Conservation (phyloP, 2,329 filamentous ascomycete species). For the Aspergillus novofumigatus region DNA sequence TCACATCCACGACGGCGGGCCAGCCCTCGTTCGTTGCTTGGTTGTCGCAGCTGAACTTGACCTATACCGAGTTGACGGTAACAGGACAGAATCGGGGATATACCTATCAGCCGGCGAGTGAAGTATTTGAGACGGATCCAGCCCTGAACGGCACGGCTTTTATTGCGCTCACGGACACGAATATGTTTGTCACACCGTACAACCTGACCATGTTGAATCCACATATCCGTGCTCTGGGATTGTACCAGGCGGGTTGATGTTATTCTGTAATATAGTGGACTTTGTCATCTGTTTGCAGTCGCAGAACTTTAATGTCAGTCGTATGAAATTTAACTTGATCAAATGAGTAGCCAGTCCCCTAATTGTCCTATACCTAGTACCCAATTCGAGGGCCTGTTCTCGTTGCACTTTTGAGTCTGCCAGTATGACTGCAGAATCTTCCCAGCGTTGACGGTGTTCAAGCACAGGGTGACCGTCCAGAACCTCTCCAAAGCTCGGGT, state of each 20-base stretch:
- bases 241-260: not conserved
- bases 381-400: constrained; percentile 16
- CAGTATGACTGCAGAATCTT: constrained; percentile 26
- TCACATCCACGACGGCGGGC: constrained; percentile 6
- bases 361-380: constrained; percentile 27
- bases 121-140: not conserved
- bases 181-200: constrained; percentile 2
- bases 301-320: not conserved
- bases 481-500: constrained; percentile 23
- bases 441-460: constrained; percentile 31
- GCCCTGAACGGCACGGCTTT: not conserved
- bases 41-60: constrained; percentile 9
- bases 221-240: not conserved
- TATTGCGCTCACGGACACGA: not conserved
- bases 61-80: constrained; percentile 6
- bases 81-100: constrained; percentile 4
- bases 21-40: constrained; percentile 5
- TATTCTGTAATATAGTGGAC: too few species aligned
- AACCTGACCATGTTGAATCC: constrained; percentile 1
- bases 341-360: constrained; percentile 31
- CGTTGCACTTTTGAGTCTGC: constrained; percentile 9
- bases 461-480: constrained; percentile 28
- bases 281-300: too few species aligned
- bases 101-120: constrained; percentile 3
- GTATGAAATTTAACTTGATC: constrained; percentile 14